phyloP scores from a whole-genome alignment of 306 rosid species.

The cucumber (Cucumis sativus) region Cucumber_9930_V3 NC_026656.2:14982001-14982500 shows the following conservation, averaged over 20 bases:
- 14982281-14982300: too few species aligned
- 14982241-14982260: slow-evolving; percentile 56
- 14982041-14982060: background rate
- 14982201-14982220: slow-evolving; percentile 81
- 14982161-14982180: slow-evolving; percentile 81
- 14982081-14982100: background rate
- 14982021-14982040: background rate
- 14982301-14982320: too few species aligned
- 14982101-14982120: background rate
- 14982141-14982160: slow-evolving; percentile 72
- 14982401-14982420: too few species aligned
- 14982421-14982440: too few species aligned
- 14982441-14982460: too few species aligned
- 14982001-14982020: background rate
- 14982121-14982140: slow-evolving; percentile 33
- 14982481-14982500: too few species aligned
- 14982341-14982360: too few species aligned
- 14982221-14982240: slow-evolving; percentile 57
- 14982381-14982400: too few species aligned
- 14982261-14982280: background rate
- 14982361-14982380: too few species aligned
- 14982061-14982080: background rate
- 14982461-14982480: too few species aligned
- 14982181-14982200: slow-evolving; percentile 70
- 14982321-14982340: too few species aligned